These are phyloP conservation scores for Thalassiosira hispida DNA, from an alignment of 352 stramenopile genomes.

Conservation along the genomic window DNA sequence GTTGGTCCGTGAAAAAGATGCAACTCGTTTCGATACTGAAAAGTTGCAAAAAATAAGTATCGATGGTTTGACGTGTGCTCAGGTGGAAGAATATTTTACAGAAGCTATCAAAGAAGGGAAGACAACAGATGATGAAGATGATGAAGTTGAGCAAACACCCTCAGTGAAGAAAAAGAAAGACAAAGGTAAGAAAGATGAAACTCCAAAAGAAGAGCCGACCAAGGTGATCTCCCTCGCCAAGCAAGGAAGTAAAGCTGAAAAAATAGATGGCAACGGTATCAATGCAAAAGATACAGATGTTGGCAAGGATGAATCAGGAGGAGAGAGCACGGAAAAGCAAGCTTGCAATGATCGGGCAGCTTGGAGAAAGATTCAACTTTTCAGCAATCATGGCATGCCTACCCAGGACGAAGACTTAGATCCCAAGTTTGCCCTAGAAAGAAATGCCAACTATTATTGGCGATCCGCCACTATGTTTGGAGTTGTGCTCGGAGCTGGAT, in stretches of 20 bases:
- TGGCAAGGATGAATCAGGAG: no score
- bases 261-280: neutral
- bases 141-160: constrained; percentile 5
- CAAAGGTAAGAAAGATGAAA: constrained; percentile 2
- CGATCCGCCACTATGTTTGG: constrained; percentile 13
- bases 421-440: neutral
- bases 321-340: neutral
- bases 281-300: neutral
- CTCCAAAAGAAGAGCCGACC: neutral
- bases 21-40: constrained; percentile 77
- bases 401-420: constrained; percentile 1
- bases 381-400: neutral
- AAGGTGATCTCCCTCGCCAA: neutral
- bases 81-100: constrained; percentile 84
- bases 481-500: constrained; percentile 26
- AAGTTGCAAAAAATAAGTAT: constrained; percentile 69
- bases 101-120: constrained; percentile 72
- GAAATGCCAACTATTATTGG: constrained; percentile 20
- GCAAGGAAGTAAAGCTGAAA: neutral
- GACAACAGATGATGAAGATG: constrained; percentile 46
- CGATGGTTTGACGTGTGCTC: constrained; percentile 78
- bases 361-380: no score
- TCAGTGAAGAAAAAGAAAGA: constrained; percentile 20
- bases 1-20: constrained; percentile 72
- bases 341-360: neutral